These are phyloP conservation scores for Talaromyces thailandensis DNA, from an alignment of 495 filamentous ascomycete genomes.

Conservation along the genomic window DNA sequence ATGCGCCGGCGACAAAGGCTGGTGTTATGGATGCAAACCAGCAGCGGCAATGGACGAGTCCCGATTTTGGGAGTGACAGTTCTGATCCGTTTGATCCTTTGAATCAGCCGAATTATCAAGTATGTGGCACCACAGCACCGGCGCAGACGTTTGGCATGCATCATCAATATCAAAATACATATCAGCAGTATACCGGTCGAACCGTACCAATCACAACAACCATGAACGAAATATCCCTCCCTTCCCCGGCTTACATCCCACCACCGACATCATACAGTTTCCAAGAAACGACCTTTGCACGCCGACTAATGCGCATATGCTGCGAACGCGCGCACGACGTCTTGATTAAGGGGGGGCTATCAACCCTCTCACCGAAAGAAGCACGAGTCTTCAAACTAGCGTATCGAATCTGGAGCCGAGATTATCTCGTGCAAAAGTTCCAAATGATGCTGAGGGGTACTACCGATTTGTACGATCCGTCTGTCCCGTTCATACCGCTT, in stretches of 20 bases:
- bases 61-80: background rate
- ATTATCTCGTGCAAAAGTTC: background rate
- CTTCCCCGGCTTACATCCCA: background rate
- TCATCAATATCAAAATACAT: background rate
- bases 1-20: background rate
- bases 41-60: background rate
- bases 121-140: background rate
- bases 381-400: background rate
- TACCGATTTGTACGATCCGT: background rate
- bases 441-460: background rate
- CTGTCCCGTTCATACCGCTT: background rate
- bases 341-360: background rate
- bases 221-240: background rate
- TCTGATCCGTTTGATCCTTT: background rate
- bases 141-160: background rate
- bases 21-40: background rate
- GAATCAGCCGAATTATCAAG: background rate
- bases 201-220: background rate
- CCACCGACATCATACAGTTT: conserved; percentile 3
- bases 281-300: conserved; percentile 6
- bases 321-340: background rate
- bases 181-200: background rate
- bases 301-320: conserved; percentile 1
- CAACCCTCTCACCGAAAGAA: background rate
- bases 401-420: conserved; percentile 1